Percentiles rank a stretch among this genome's conserved stretches.
phyloP scores from a whole-genome alignment of 768 basidiomycete species.

The Mycena galopus region DNA sequence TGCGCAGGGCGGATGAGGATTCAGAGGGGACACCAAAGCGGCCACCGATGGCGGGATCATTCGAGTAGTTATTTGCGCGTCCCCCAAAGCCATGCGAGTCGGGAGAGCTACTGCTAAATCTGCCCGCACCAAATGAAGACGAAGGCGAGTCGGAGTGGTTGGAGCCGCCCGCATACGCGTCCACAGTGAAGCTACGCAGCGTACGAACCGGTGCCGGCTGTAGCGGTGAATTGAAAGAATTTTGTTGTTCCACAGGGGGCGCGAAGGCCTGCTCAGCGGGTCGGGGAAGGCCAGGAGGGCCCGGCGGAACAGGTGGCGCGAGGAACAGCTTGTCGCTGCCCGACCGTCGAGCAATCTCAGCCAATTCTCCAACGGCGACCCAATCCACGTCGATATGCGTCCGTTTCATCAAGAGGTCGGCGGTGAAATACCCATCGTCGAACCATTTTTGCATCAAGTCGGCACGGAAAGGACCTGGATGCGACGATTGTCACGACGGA shows the following conservation, averaged over 20 bases:
- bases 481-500: neutral
- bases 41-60: constrained; percentile 52
- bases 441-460: constrained; percentile 96
- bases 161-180: constrained; percentile 69
- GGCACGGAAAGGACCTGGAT: constrained; percentile 87
- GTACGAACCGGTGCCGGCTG: constrained; percentile 77
- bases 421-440: constrained; percentile 88
- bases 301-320: constrained; percentile 56
- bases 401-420: constrained; percentile 88
- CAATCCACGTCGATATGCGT: constrained; percentile 77
- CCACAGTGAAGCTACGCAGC: constrained; percentile 73
- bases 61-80: constrained; percentile 54
- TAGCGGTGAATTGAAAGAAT: constrained; percentile 65
- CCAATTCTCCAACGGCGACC: constrained; percentile 73
- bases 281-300: constrained; percentile 68
- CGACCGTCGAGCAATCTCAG: constrained; percentile 55
- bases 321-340: constrained; percentile 74
- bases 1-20: constrained; percentile 49
- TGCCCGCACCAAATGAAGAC: constrained; percentile 75
- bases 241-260: constrained; percentile 50
- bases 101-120: constrained; percentile 77
- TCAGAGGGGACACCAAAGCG: constrained; percentile 45
- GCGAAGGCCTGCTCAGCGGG: constrained; percentile 60
- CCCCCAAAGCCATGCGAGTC: constrained; percentile 72
- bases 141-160: constrained; percentile 77